phyloP scores from a whole-genome alignment of 73 alveolate genomes.

The Tetrahymena borealis region DNA sequence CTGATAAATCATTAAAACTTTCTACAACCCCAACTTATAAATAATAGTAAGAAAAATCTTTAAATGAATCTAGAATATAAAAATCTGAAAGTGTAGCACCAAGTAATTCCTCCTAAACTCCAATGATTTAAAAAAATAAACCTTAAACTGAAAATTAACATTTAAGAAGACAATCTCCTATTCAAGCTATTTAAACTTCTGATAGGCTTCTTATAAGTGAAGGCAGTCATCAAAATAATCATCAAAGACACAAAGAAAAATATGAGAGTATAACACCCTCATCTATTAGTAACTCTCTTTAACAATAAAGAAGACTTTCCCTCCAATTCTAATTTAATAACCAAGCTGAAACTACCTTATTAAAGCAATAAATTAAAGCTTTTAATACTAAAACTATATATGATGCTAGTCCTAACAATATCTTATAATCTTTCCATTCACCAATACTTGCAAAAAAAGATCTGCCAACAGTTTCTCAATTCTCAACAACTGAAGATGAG shows the following conservation, averaged over 20 bases:
- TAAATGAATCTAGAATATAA: neutral
- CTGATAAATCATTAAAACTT: neutral
- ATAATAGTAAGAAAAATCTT: neutral
- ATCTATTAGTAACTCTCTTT: neutral
- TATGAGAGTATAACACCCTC: neutral
- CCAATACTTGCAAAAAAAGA: neutral
- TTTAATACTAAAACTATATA: neutral
- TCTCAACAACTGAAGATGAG: neutral
- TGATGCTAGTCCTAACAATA: neutral
- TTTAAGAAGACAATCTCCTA: neutral
- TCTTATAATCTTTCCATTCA: neutral
- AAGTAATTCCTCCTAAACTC: neutral
- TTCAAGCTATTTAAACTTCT: neutral
- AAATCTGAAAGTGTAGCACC: no score
- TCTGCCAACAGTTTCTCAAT: neutral
- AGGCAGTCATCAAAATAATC: neutral
- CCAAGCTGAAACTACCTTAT: neutral
- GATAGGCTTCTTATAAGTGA: neutral
- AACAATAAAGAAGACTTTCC: neutral
- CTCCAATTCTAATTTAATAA: neutral
- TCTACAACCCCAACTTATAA: neutral
- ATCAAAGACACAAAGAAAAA: neutral
- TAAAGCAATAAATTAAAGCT: neutral
- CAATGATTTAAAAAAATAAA: neutral
- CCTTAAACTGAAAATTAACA: neutral